Evolutionary conservation across 2,329 filamentous ascomycete genomes (phyloP).

Genomic region (Aspergillus pseudoglaucus): DNA sequence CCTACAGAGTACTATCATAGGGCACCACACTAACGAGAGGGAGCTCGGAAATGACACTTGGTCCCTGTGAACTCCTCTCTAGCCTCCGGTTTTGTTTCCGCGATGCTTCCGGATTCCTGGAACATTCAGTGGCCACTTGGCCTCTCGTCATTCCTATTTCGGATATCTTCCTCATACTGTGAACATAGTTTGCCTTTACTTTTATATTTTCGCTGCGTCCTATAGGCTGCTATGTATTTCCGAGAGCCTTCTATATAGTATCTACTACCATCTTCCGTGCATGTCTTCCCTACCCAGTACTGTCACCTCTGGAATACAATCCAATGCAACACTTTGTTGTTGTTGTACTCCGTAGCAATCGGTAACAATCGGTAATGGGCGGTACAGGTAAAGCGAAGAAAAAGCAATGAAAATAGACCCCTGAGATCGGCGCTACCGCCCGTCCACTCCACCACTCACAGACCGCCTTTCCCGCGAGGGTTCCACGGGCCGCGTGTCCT

Average conservation of each 20-base stretch:
- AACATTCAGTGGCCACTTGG: neutral
- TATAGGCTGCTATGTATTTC: no score
- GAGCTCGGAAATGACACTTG: neutral
- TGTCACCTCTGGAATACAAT: no score
- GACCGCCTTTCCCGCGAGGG: neutral
- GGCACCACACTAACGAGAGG: neutral
- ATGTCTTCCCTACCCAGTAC: no score
- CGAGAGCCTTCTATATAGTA: no score
- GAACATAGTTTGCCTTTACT: no score
- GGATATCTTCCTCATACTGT: no score
- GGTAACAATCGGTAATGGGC: no score
- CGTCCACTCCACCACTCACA: conserved; percentile 8
- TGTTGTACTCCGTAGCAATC: no score
- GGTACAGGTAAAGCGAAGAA: neutral
- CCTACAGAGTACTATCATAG: neutral
- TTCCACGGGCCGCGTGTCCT: conserved; percentile 21
- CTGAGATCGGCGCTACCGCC: conserved; percentile 5
- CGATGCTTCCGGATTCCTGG: neutral
- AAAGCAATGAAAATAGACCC: neutral
- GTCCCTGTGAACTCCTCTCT: neutral
- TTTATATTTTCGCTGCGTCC: no score
- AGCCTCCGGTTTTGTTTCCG: neutral
- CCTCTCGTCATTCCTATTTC: neutral
- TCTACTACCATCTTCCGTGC: no score
- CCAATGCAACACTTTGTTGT: no score